Evolutionary conservation across 345 rosid genomes (phyloP), one percentile per base, ranked within the genome.

Genomic region (Erucastrum elatum): DNA sequence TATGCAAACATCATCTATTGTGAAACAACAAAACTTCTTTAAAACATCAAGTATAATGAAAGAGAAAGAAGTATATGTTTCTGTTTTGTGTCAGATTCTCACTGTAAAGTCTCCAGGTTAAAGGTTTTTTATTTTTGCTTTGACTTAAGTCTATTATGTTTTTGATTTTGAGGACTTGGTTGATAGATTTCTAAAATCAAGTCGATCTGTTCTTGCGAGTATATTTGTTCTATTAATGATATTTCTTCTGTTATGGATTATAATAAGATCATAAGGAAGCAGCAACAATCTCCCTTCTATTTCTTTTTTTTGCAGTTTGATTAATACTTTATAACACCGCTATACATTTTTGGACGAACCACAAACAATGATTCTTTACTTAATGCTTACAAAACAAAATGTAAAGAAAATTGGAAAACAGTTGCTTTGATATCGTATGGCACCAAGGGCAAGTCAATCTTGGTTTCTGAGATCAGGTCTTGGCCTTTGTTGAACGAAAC

Each of bases 321-420:
- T 66, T 26, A 55, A n/a, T 25, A n/a, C 30, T 67, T 66, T 21
- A 21, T 55, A 53, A 35, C n/a, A 69, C 26, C 71, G 71, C 72
- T 78, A 78, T 71, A 78, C 81, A 78, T 71, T 29, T 71, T 37
- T 71, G 12, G 51, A 56, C n/a, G 7, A 56, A 8, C 13, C 35
- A 71, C 60, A 61, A 5, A 25, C 21, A 21, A 21, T 21, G 74
- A 70, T 49, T 21, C 21, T 35, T 34, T 63, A 41, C 80, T 51
- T 49, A 69, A 70, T 26, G 75, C 64, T 63, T 70, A 77, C 75
- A 51, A 33, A 35, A 53, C 27, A 77, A 49, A 15, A 64, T 44
- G 51, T 71, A 78, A 29, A 64, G 71, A 70, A 71, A 49, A 3
- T 69, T 69, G 34, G 51, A 65, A 56, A 56, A 56, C 72, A 64